Evolutionary conservation across 305 asterid species (phyloP).

Genomic region (Withania somnifera): DNA sequence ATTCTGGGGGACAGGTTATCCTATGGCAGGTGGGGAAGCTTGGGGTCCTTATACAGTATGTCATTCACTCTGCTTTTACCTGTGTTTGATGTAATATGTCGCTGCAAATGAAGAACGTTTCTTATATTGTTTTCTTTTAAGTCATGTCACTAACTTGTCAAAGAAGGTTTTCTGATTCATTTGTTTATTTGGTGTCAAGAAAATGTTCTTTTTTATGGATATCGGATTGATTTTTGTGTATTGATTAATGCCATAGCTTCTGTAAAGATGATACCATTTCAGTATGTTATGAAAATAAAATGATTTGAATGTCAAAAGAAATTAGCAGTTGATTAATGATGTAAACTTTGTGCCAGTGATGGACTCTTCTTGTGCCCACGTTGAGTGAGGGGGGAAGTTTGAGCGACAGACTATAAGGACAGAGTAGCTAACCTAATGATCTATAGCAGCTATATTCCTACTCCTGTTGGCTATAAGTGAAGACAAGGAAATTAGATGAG

Average conservation of each 20-base stretch:
- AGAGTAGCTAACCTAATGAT: too few species aligned
- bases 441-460: too few species aligned
- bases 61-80: background rate
- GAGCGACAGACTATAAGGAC: too few species aligned
- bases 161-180: background rate
- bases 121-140: background rate
- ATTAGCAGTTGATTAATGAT: too few species aligned
- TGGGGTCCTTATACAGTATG: background rate
- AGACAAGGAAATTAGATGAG: too few species aligned
- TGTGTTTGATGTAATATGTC: background rate
- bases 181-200: background rate
- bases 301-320: background rate
- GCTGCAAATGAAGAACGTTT: background rate
- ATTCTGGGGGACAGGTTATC: background rate
- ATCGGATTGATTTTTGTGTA: background rate
- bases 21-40: background rate
- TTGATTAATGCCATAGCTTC: background rate
- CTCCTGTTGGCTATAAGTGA: too few species aligned
- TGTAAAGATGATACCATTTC: background rate
- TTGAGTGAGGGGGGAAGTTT: too few species aligned
- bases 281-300: background rate
- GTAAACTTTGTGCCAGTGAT: too few species aligned
- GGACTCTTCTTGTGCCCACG: too few species aligned
- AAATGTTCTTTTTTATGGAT: background rate
- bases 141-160: background rate